Evolutionary conservation across 2,329 filamentous ascomycete species (phyloP).

Genomic region (Ceratocystis albifundus): DNA sequence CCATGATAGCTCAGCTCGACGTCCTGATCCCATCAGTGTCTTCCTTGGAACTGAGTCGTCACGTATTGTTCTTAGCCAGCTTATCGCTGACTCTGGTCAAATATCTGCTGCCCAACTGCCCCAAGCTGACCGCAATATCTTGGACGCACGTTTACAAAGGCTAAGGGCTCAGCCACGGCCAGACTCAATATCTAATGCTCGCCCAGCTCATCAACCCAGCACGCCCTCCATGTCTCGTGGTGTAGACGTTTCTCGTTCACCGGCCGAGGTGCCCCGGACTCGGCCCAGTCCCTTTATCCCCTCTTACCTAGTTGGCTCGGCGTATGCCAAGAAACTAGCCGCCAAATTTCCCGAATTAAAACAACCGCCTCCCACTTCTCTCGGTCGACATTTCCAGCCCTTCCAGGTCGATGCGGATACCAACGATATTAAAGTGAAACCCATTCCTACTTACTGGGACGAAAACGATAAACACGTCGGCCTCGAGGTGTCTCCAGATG

Average conservation of each 20-base stretch:
- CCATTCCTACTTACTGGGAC: conserved; percentile 66
- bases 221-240: conserved; percentile 40
- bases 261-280: conserved; percentile 26
- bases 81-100: not conserved
- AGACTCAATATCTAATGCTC: not conserved
- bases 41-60: not conserved
- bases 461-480: not conserved
- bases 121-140: not conserved
- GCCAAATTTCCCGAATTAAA: conserved; percentile 42
- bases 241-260: conserved; percentile 40
- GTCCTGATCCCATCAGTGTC: not conserved
- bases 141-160: not conserved
- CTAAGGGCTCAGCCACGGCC: too few relatives aligned
- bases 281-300: conserved; percentile 51
- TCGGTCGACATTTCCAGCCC: not conserved
- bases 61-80: not conserved
- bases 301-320: conserved; percentile 67
- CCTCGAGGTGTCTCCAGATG: conserved; percentile 64
- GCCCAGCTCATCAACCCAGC: conserved; percentile 25
- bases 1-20: not conserved
- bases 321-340: conserved; percentile 65
- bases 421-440: conserved; percentile 39
- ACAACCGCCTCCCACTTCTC: not conserved
- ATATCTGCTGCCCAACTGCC: not conserved
- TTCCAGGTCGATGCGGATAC: conserved; percentile 26